Conservation (phyloP, 192 early-diverging fungal genomes). For the Podila clonocystis region DNA sequence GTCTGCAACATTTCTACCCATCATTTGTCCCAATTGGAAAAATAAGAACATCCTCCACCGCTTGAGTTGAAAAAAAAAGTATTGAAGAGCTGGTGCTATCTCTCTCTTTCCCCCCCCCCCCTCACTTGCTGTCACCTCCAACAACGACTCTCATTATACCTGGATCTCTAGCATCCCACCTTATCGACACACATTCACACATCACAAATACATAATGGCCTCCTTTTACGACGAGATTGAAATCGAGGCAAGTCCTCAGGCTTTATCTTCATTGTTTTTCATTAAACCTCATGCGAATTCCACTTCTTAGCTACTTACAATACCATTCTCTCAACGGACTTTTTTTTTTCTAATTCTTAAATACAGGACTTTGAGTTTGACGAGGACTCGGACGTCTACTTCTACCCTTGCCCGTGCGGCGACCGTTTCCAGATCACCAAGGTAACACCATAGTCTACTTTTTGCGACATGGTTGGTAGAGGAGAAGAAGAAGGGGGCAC, state of each 20-base stretch:
- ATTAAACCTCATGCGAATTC: neutral
- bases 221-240: conserved; percentile 72
- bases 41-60: too few relatives aligned
- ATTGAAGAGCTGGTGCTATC: too few relatives aligned
- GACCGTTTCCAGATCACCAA: conserved; percentile 91
- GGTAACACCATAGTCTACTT: conserved; percentile 46
- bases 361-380: conserved; percentile 93
- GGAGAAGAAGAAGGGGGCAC: too few relatives aligned
- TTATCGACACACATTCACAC: neutral
- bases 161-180: too few relatives aligned
- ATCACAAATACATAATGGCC: conserved; percentile 30
- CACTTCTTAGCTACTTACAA: neutral
- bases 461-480: neutral
- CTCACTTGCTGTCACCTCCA: too few relatives aligned
- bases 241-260: conserved; percentile 46
- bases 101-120: too few relatives aligned
- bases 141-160: too few relatives aligned
- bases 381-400: conserved; percentile 82
- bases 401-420: conserved; percentile 97
- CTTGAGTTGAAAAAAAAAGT: too few relatives aligned
- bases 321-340: conserved; percentile 20
- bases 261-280: neutral
- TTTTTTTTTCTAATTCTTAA: conserved; percentile 9
- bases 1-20: too few relatives aligned
- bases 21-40: too few relatives aligned